Evolutionary conservation across 192 early-diverging fungal genomes (phyloP).

Genomic region (Backusella sp.): DNA sequence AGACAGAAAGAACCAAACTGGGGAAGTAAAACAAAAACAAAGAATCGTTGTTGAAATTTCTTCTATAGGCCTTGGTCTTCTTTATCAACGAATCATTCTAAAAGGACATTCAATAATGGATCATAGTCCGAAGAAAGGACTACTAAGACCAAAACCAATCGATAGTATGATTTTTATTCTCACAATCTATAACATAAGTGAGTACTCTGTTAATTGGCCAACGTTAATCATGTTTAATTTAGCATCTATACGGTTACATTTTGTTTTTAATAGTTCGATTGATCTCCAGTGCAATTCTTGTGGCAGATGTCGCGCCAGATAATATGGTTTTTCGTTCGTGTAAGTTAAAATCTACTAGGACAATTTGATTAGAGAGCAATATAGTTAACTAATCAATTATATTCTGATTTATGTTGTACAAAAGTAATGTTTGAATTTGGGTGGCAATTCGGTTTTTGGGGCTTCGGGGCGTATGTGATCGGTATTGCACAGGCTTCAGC

Average conservation of each 20-base stretch:
- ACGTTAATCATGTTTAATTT: neutral
- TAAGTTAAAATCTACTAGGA: neutral
- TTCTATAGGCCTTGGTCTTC: slow-evolving; percentile 15
- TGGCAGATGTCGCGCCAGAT: slow-evolving; percentile 17
- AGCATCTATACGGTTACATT: neutral
- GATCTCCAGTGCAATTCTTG: slow-evolving; percentile 18
- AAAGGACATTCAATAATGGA: slow-evolving; percentile 24
- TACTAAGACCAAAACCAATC: slow-evolving; percentile 27
- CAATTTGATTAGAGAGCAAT: no score
- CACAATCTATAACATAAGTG: neutral
- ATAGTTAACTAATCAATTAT: no score
- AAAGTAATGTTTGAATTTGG: slow-evolving; percentile 27
- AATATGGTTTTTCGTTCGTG: slow-evolving; percentile 17
- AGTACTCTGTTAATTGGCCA: slow-evolving; percentile 12
- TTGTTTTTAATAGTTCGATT: slow-evolving; percentile 15
- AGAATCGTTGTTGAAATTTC: neutral
- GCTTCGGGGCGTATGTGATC: slow-evolving; percentile 18
- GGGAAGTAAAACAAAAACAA: neutral
- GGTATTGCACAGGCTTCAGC: no score
- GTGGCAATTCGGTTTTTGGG: slow-evolving; percentile 31
- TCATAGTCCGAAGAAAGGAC: neutral
- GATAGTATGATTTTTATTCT: slow-evolving; percentile 21
- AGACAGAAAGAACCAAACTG: neutral
- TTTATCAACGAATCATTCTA: neutral
- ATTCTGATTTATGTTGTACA: no score